phyloP scores from a whole-genome alignment of 345 rosid genomes.

The Sonneratia alba region DNA sequence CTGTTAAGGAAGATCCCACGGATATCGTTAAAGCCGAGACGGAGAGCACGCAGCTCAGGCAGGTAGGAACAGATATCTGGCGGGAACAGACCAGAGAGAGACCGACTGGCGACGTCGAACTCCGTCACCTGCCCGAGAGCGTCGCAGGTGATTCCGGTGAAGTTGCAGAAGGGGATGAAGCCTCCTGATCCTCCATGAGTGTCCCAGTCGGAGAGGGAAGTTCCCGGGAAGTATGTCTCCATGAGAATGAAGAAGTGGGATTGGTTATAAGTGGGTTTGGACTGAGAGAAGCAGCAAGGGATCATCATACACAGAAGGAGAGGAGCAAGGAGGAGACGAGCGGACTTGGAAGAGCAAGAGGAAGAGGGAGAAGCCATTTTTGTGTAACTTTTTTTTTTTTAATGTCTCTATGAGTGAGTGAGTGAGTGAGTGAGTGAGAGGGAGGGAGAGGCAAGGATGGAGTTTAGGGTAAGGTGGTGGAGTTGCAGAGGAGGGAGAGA shows the following conservation, averaged over 20 bases:
- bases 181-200: slow-evolving; percentile 17
- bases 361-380: slow-evolving; percentile 1
- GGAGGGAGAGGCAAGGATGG: slow-evolving; percentile 16
- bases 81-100: slow-evolving; percentile 60
- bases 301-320: not conserved
- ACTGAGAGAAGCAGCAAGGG: slow-evolving; percentile 4
- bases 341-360: not conserved
- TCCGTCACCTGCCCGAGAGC: slow-evolving; percentile 39
- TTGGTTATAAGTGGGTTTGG: slow-evolving; percentile 23
- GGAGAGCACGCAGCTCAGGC: slow-evolving; percentile 59
- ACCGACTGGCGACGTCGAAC: slow-evolving; percentile 52
- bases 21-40: slow-evolving; percentile 45
- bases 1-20: slow-evolving; percentile 40
- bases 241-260: slow-evolving; percentile 55
- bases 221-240: slow-evolving; percentile 45
- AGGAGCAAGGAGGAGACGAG: not conserved
- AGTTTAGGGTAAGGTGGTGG: slow-evolving; percentile 14
- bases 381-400: not conserved
- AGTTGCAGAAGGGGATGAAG: slow-evolving; percentile 37
- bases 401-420: slow-evolving; percentile 5
- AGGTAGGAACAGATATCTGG: slow-evolving; percentile 52
- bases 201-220: slow-evolving; percentile 51
- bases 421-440: slow-evolving; percentile 6
- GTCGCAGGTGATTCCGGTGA: slow-evolving; percentile 61
- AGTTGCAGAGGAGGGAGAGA: slow-evolving; percentile 30